These are phyloP conservation scores for Pseudohalonectria lignicola DNA, from an alignment of 2,329 filamentous ascomycete species.

Conservation along the genomic window DNA sequence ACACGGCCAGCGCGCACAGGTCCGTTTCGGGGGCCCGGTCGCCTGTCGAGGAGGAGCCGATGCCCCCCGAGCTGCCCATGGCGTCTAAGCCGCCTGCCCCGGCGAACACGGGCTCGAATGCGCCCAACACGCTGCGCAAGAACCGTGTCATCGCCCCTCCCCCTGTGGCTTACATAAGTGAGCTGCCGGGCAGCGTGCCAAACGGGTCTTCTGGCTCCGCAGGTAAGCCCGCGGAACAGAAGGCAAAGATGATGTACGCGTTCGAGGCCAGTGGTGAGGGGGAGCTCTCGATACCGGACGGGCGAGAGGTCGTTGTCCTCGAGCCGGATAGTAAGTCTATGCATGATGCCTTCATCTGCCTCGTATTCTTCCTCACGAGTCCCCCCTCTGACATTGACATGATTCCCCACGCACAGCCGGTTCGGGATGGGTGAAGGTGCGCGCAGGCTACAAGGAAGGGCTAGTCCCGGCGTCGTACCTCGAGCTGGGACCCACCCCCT, in stretches of 20 bases:
- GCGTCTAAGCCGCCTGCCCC: conserved; percentile 16
- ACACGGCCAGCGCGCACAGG: conserved; percentile 66
- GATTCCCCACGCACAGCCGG: conserved; percentile 74
- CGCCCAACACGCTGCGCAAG: conserved; percentile 30
- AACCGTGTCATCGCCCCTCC: conserved; percentile 80
- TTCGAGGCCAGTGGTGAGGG: conserved; percentile 75
- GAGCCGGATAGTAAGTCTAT: conserved; percentile 72
- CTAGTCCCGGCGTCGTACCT: conserved; percentile 82
- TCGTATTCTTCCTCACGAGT: too few relatives aligned
- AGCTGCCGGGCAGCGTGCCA: conserved; percentile 41
- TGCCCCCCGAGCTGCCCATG: conserved; percentile 26
- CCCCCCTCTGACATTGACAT: too few relatives aligned
- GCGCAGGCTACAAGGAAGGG: conserved; percentile 63
- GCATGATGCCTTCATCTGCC: too few relatives aligned
- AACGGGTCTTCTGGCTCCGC: conserved; percentile 29
- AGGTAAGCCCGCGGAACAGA: conserved; percentile 38
- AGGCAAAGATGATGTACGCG: conserved; percentile 79
- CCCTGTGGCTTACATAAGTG: conserved; percentile 66
- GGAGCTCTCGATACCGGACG: conserved; percentile 72
- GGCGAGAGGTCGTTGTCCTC: conserved; percentile 63
- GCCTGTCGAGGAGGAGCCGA: conserved; percentile 36
- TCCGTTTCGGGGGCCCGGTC: conserved; percentile 56
- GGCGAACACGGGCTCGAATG: conserved; percentile 12
- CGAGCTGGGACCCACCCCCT: conserved; percentile 43
- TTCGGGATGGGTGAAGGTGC: conserved; percentile 82